Evolutionary conservation across 2,329 filamentous ascomycete genomes (phyloP), one percentile per base, ranked within the genome.

Genomic region (Cladosporium sp.): DNA sequence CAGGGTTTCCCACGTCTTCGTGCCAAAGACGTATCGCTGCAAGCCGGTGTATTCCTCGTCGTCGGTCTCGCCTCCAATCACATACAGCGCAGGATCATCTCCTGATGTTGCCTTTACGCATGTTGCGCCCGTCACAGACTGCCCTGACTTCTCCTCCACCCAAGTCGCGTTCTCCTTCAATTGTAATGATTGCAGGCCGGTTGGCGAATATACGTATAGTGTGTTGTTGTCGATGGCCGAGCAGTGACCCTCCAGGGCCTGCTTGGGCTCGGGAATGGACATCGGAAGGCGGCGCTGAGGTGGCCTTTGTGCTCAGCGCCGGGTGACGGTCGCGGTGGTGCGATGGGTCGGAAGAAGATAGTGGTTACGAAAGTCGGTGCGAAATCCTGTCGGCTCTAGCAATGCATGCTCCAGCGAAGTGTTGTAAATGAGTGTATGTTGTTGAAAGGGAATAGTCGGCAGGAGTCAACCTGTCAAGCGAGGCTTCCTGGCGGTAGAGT

Each of bases 141-240:
- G 84, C 58, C 91, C 92, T 75, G 84, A 84, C 0, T 83, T 73
- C 70, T 95, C 77, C 70, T 83, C 76, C 68, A 85, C 81, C 94
- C 94, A 97, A 79, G 86, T 79, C 58, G 88, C 90, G 59, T 90
- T 90, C 69, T 88, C 78, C 68, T 85, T 79, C 68, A 98, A 79
- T 14, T 83, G 78, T 69, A 98, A 79, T 10, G 90, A 90, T 76
- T 93, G 86, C 72, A 98, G 93, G 30, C 88, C 91, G 56, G 86
- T 79, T 10, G 87, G 79, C 6, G 92, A 91, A 77, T 92, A 96
- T 54, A 91, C 88, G 80, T 96, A 98, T 62, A 98, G 86, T 14
- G 88, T 92, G 77, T 93, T 89, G 75, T 93, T 84, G 81, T 91
- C 84, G 67, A 97, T 85, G 74, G 90, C 87, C 65, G 93, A 92